Evolutionary conservation across 352 stramenopile genomes (phyloP).

Genomic region (Elongisporangium undulatum): DNA sequence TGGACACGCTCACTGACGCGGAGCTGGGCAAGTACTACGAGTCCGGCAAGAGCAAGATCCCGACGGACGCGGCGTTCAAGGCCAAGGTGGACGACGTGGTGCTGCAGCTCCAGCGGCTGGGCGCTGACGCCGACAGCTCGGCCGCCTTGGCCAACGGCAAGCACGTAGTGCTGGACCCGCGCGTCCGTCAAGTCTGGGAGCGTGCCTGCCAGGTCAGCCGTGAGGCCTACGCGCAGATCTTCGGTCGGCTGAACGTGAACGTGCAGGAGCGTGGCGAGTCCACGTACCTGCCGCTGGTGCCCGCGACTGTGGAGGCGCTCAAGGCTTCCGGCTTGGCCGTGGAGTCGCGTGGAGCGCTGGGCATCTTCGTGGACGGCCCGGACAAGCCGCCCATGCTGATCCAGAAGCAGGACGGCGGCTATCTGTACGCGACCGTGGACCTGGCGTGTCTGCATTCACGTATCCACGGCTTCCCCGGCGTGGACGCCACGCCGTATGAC

Average conservation of each 20-base stretch:
- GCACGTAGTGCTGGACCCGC: constrained; percentile 21
- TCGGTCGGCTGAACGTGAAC: constrained; percentile 55
- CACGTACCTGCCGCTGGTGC: constrained; percentile 64
- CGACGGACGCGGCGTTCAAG: constrained; percentile 47
- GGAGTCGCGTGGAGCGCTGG: constrained; percentile 57
- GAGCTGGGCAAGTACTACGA: constrained; percentile 71
- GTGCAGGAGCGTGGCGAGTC: constrained; percentile 73
- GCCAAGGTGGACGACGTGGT: constrained; percentile 59
- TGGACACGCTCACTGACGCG: constrained; percentile 49
- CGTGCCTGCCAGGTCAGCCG: constrained; percentile 69
- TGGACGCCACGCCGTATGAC: constrained; percentile 68
- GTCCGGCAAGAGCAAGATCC: constrained; percentile 46
- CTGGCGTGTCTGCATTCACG: constrained; percentile 66
- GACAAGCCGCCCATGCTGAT: constrained; percentile 82
- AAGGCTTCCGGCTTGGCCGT: constrained; percentile 39
- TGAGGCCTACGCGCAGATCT: constrained; percentile 58
- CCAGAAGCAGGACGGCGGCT: constrained; percentile 75
- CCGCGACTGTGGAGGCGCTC: constrained; percentile 38
- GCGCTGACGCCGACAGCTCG: constrained; percentile 5
- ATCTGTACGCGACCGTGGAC: constrained; percentile 78
- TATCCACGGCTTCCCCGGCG: constrained; percentile 60
- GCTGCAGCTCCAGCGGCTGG: constrained; percentile 65
- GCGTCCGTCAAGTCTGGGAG: constrained; percentile 47
- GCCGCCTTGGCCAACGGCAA: constrained; percentile 1
- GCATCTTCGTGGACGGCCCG: constrained; percentile 63